Conservation (phyloP, 805 yeast genomes). For the Lipomyces anomalus region DNA sequence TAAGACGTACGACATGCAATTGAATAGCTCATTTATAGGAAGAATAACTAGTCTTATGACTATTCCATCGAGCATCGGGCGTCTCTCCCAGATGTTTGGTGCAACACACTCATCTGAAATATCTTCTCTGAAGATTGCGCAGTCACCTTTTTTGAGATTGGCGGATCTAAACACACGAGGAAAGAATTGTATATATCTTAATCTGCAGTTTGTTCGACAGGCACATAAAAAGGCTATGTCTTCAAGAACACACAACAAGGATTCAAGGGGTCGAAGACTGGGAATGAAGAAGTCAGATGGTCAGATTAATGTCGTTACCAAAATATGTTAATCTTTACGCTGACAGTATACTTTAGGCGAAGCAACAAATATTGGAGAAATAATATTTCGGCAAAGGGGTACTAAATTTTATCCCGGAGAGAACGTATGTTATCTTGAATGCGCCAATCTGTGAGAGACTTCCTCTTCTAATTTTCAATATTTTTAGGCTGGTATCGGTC, state of each 20-base stretch:
- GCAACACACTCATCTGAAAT: too few species aligned
- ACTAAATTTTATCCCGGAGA: slow-evolving; percentile 93
- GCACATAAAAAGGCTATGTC: slow-evolving; percentile 95
- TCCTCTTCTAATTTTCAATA: neutral
- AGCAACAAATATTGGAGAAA: slow-evolving; percentile 72
- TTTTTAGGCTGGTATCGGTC: slow-evolving; percentile 53
- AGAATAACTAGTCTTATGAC: too few species aligned
- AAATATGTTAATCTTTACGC: neutral
- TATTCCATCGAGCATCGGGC: too few species aligned
- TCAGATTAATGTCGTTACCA: neutral
- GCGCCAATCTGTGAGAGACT: neutral
- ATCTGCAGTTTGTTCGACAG: slow-evolving; percentile 50
- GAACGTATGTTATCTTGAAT: slow-evolving; percentile 42
- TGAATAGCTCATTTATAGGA: too few species aligned
- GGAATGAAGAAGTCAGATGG: slow-evolving; percentile 89
- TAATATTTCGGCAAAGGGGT: slow-evolving; percentile 90
- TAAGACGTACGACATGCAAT: too few species aligned
- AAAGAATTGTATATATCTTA: too few species aligned
- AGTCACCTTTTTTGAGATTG: too few species aligned
- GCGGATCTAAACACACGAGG: too few species aligned
- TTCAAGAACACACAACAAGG: slow-evolving; percentile 87
- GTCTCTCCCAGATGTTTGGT: too few species aligned
- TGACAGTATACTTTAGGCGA: slow-evolving; percentile 25
- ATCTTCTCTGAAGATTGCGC: too few species aligned
- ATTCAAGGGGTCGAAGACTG: slow-evolving; percentile 88